A percentile compares a stretch with the other conserved stretches of the same genome.
These are phyloP conservation scores for Lasiodiplodia citricola DNA, from an alignment of 2,329 filamentous ascomycete species.

Conservation along the genomic window DNA sequence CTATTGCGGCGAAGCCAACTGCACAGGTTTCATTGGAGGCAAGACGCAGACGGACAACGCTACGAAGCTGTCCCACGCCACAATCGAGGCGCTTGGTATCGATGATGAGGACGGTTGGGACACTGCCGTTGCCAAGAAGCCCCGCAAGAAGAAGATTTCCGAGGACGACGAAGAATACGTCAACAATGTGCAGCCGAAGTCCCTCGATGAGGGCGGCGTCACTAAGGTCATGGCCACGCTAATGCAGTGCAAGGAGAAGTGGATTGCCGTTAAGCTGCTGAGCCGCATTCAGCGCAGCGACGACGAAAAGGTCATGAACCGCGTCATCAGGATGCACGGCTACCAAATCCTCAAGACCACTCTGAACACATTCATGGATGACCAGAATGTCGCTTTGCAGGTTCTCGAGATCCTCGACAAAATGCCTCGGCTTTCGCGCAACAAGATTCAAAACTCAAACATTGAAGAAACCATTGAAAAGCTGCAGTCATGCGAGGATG, in stretches of 20 bases:
- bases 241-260: conserved; percentile 98
- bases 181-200: conserved; percentile 81
- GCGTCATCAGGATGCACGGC: conserved; percentile 94
- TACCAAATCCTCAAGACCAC: conserved; percentile 93
- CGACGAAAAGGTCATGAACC: conserved; percentile 84
- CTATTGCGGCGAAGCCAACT: conserved; percentile 94
- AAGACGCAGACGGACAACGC: conserved; percentile 96
- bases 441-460: conserved; percentile 96
- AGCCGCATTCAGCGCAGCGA: conserved; percentile 85
- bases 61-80: conserved; percentile 86
- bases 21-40: conserved; percentile 94
- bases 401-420: conserved; percentile 87
- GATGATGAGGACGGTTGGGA: conserved; percentile 94
- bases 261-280: conserved; percentile 96
- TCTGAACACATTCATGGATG: conserved; percentile 83
- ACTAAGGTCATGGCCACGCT: conserved; percentile 95
- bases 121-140: conserved; percentile 84
- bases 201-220: conserved; percentile 80
- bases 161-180: conserved; percentile 97
- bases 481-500: conserved; percentile 71
- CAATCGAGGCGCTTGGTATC: conserved; percentile 94
- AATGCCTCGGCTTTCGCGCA: conserved; percentile 88
- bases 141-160: conserved; percentile 86
- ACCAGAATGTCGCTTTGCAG: conserved; percentile 87
- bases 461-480: conserved; percentile 82